Evolutionary conservation across 805 yeast species (phyloP).

Genomic region (Komagataella mondaviorum): DNA sequence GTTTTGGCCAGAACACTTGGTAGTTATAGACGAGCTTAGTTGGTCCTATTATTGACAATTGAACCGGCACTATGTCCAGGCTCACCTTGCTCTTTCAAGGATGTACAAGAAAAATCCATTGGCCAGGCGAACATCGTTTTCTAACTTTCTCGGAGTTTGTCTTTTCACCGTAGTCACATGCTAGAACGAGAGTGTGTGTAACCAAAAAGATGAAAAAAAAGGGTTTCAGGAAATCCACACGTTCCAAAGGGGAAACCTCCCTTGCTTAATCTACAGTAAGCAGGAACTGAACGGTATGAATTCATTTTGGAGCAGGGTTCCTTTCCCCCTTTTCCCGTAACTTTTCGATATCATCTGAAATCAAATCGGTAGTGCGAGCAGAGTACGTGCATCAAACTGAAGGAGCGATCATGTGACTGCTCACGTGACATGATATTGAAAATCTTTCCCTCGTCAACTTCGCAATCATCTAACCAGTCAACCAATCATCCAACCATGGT

Average conservation of each 20-base stretch:
- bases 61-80: no score
- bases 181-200: not conserved
- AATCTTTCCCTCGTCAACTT: not conserved
- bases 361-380: not conserved
- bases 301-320: not conserved
- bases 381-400: no score
- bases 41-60: no score
- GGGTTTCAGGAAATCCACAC: not conserved
- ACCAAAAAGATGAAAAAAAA: not conserved
- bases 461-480: not conserved
- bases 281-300: not conserved
- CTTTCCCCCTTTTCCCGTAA: not conserved
- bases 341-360: not conserved
- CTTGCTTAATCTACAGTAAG: not conserved
- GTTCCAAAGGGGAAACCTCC: not conserved
- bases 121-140: no score
- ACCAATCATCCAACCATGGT: conserved; percentile 38
- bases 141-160: not conserved
- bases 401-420: not conserved
- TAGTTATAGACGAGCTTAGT: not conserved
- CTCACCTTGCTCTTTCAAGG: no score
- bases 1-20: not conserved
- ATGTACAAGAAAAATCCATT: no score
- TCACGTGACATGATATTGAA: not conserved
- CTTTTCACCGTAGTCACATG: not conserved